These are phyloP conservation scores for Rhizopus delemar DNA, from an alignment of 371 early-diverging fungal species.

Conservation along the genomic window DNA sequence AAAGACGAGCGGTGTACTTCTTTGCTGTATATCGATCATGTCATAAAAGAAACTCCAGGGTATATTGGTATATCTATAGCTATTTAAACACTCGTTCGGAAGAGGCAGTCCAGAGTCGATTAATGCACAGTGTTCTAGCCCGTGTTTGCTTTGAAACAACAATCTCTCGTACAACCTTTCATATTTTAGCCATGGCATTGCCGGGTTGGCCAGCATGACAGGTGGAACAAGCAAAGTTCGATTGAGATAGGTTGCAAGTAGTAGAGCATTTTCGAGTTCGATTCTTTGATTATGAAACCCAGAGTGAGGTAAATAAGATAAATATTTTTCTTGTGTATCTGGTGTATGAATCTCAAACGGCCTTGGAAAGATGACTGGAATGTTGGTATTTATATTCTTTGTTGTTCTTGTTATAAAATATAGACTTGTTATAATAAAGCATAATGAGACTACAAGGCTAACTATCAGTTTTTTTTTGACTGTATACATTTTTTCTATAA, in stretches of 20 bases:
- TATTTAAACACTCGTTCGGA: constrained; percentile 60
- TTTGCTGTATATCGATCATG: constrained; percentile 32
- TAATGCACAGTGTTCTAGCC: constrained; percentile 53
- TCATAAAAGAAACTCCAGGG: constrained; percentile 66
- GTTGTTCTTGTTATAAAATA: not conserved
- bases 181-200: constrained; percentile 57
- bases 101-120: constrained; percentile 43
- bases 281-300: constrained; percentile 68
- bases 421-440: not conserved
- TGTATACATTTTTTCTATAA: not conserved
- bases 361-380: constrained; percentile 23
- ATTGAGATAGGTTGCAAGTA: constrained; percentile 58
- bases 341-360: constrained; percentile 20
- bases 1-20: constrained; percentile 37
- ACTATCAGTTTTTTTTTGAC: not conserved
- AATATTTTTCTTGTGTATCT: constrained; percentile 36
- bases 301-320: constrained; percentile 65
- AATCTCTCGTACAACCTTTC: constrained; percentile 58
- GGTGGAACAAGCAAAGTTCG: constrained; percentile 59
- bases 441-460: not conserved
- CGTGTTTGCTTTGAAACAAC: constrained; percentile 58
- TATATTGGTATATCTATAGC: constrained; percentile 54
- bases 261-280: constrained; percentile 59
- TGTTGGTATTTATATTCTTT: not conserved
- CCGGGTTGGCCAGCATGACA: constrained; percentile 60